phyloP scores from a whole-genome alignment of 2,329 filamentous ascomycete species.

The Xylaria sp. region DNA sequence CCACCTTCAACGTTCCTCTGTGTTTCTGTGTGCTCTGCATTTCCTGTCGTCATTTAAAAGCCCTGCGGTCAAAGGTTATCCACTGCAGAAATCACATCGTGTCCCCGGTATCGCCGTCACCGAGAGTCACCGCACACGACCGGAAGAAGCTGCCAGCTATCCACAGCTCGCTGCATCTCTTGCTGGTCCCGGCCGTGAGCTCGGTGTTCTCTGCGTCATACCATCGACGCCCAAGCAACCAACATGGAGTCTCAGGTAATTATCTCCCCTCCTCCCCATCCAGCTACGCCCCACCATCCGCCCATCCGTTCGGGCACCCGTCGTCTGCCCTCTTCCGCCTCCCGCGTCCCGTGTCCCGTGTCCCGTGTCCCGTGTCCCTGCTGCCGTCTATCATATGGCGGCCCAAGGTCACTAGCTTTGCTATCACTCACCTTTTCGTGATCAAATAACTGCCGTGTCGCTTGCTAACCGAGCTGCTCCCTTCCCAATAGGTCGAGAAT shows the following conservation, averaged over 20 bases:
- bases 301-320: slow-evolving; percentile 41
- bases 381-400: slow-evolving; percentile 4
- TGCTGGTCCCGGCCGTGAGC: slow-evolving; percentile 41
- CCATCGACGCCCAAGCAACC: slow-evolving; percentile 47
- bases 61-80: slow-evolving; percentile 11
- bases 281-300: slow-evolving; percentile 32
- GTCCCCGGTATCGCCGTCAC: slow-evolving; percentile 7
- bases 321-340: slow-evolving; percentile 33
- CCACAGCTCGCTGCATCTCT: slow-evolving; percentile 26
- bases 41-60: slow-evolving; percentile 34
- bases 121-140: slow-evolving; percentile 16
- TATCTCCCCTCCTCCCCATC: slow-evolving; percentile 36
- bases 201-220: slow-evolving; percentile 44
- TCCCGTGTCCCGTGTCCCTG: slow-evolving; percentile 41
- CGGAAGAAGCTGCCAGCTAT: slow-evolving; percentile 16
- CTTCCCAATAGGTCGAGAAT: slow-evolving; percentile 77
- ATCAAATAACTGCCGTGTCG: background rate
- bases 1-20: slow-evolving; percentile 29
- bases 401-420: background rate
- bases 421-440: background rate
- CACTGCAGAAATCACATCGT: slow-evolving; percentile 9
- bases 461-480: slow-evolving; percentile 35
- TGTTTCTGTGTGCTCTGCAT: slow-evolving; percentile 27
- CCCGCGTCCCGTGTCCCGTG: background rate
- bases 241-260: slow-evolving; percentile 62